phyloP scores from a whole-genome alignment of 2,329 filamentous ascomycete species.

The Epichloe typhina region DNA sequence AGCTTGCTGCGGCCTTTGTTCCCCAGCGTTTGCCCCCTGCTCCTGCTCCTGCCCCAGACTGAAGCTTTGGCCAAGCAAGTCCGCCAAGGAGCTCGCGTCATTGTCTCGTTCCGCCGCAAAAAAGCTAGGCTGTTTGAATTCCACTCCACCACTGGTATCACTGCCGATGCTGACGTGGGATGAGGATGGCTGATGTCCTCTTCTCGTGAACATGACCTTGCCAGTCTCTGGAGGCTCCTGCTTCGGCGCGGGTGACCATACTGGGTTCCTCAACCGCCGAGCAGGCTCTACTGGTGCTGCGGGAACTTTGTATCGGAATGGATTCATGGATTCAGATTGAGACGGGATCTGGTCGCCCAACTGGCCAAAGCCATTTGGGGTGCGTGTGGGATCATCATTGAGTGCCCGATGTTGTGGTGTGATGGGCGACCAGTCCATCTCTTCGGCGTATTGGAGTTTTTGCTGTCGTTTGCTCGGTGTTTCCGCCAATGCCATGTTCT shows the following conservation, averaged over 20 bases:
- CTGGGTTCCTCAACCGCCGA: slow-evolving; percentile 47
- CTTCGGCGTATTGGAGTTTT: slow-evolving; percentile 31
- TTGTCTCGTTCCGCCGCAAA: slow-evolving; percentile 33
- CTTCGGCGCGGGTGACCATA: slow-evolving; percentile 39
- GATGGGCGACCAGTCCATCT: slow-evolving; percentile 65
- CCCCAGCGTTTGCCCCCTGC: not conserved
- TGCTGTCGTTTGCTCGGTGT: slow-evolving; percentile 6
- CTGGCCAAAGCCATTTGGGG: slow-evolving; percentile 23
- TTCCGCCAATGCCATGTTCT: slow-evolving; percentile 8
- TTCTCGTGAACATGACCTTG: slow-evolving; percentile 37
- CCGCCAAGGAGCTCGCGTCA: slow-evolving; percentile 29
- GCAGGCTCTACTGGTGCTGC: slow-evolving; percentile 55
- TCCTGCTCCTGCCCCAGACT: slow-evolving; percentile 21
- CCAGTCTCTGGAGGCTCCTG: slow-evolving; percentile 28
- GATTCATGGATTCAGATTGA: slow-evolving; percentile 27
- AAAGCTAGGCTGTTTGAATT: slow-evolving; percentile 50
- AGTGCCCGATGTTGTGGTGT: slow-evolving; percentile 43
- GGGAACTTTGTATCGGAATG: slow-evolving; percentile 60
- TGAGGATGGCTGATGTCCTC: slow-evolving; percentile 7
- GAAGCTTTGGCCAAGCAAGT: slow-evolving; percentile 32
- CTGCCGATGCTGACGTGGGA: slow-evolving; percentile 4
- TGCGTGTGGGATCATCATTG: slow-evolving; percentile 27
- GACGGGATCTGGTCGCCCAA: slow-evolving; percentile 32
- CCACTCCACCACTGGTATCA: slow-evolving; percentile 15
- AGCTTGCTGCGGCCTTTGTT: not conserved